Percentiles rank a stretch among this genome's conserved stretches.
These are phyloP conservation scores for Populus pruinosa DNA, from an alignment of 345 rosid genomes.

Conservation along the genomic window DNA sequence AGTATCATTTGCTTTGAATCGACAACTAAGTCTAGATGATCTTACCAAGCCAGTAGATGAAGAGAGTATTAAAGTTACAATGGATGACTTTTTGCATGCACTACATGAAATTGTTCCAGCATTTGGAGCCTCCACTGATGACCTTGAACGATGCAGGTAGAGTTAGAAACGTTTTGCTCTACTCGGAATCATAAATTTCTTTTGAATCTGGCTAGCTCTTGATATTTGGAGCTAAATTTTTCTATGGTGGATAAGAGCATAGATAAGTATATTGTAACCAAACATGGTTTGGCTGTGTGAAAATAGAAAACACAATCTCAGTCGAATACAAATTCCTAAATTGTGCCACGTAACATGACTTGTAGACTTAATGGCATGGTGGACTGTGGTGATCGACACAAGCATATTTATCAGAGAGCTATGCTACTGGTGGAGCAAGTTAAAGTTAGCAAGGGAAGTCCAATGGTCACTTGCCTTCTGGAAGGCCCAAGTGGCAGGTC, in stretches of 20 bases:
- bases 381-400: conserved; percentile 74
- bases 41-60: conserved; percentile 96
- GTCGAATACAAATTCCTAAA: conserved; percentile 7
- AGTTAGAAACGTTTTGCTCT: not conserved
- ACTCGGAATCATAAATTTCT: not conserved
- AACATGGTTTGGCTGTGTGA: not conserved
- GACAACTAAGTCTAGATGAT: conserved; percentile 93
- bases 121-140: conserved; percentile 97
- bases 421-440: conserved; percentile 93
- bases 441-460: conserved; percentile 95
- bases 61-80: conserved; percentile 88
- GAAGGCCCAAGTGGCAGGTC: conserved; percentile 98
- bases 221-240: not conserved
- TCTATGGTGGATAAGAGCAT: not conserved
- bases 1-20: conserved; percentile 88
- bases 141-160: conserved; percentile 93
- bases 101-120: conserved; percentile 79
- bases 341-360: conserved; percentile 9
- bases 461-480: conserved; percentile 87
- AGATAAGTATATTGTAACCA: not conserved
- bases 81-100: conserved; percentile 89
- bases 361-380: conserved; percentile 87
- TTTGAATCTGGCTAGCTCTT: not conserved
- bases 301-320: not conserved
- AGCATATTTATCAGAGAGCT: conserved; percentile 84